phyloP scores from a whole-genome alignment of 2,329 filamentous ascomycete species.

The Epichloe festucae region DNA sequence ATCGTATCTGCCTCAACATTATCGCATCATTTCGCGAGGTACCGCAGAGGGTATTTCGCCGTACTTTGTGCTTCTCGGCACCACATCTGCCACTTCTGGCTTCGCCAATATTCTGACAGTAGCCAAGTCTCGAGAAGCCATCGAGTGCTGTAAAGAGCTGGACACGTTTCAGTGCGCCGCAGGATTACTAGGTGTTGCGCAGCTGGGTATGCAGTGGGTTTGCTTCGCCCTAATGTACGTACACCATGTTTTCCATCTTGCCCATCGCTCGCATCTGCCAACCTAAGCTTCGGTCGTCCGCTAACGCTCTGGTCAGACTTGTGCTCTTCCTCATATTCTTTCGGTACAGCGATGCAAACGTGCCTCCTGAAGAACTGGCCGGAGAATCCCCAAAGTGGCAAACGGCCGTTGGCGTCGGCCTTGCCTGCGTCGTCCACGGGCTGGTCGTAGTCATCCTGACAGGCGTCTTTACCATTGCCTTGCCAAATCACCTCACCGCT shows the following conservation, averaged over 20 bases:
- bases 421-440: slow-evolving; percentile 61
- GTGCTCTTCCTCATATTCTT: slow-evolving; percentile 94
- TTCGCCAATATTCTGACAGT: slow-evolving; percentile 88
- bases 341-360: slow-evolving; percentile 46
- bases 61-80: slow-evolving; percentile 88
- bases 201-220: slow-evolving; percentile 83
- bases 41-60: slow-evolving; percentile 92
- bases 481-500: slow-evolving; percentile 49
- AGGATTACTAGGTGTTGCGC: slow-evolving; percentile 74
- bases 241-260: neutral
- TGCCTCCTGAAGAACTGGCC: slow-evolving; percentile 34
- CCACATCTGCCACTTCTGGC: slow-evolving; percentile 74
- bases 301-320: slow-evolving; percentile 44
- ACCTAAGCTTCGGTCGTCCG: neutral
- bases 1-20: slow-evolving; percentile 90
- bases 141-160: slow-evolving; percentile 74
- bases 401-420: slow-evolving; percentile 64
- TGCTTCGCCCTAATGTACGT: slow-evolving; percentile 86
- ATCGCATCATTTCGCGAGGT: slow-evolving; percentile 72
- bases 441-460: slow-evolving; percentile 58
- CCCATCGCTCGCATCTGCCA: too few relatives aligned
- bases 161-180: slow-evolving; percentile 73
- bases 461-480: slow-evolving; percentile 50
- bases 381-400: slow-evolving; percentile 54
- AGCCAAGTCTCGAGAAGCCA: slow-evolving; percentile 68